Conservation (phyloP, 768 basidiomycete species). For the Serendipita sp. region DNA sequence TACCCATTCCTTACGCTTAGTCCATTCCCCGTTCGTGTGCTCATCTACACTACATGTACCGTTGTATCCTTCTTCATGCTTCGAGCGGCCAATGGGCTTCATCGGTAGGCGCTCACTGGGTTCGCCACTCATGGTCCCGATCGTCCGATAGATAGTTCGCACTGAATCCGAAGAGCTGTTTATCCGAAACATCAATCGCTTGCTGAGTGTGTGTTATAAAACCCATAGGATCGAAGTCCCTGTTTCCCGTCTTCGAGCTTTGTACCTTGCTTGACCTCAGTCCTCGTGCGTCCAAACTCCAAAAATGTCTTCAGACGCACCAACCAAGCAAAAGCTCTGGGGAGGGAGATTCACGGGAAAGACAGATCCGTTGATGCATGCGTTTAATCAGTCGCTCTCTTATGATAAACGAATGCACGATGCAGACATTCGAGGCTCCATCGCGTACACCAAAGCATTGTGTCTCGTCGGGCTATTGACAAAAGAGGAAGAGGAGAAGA, state of each 20-base stretch:
- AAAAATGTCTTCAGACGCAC: constrained; percentile 23
- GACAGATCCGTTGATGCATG: constrained; percentile 94
- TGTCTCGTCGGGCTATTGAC: constrained; percentile 68
- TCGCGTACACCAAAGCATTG: constrained; percentile 87
- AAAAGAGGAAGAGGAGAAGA: constrained; percentile 52
- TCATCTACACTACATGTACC: constrained; percentile 43
- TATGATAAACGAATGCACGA: constrained; percentile 92
- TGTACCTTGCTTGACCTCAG: not conserved
- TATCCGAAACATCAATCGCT: not conserved
- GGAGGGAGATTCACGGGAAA: constrained; percentile 79
- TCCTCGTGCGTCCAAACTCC: not conserved
- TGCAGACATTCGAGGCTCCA: constrained; percentile 84
- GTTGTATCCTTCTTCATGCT: constrained; percentile 41
- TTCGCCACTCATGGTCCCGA: not conserved
- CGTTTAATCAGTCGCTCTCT: constrained; percentile 87
- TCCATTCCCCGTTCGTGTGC: constrained; percentile 32
- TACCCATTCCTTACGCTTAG: constrained; percentile 69
- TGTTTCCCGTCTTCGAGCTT: not conserved
- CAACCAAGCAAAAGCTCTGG: constrained; percentile 65
- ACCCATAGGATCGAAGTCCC: constrained; percentile 27
- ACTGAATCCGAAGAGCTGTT: not conserved
- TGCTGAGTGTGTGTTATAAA: not conserved
- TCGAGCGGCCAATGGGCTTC: constrained; percentile 41
- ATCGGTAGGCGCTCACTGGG: constrained; percentile 17
- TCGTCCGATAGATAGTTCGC: not conserved